phyloP scores from a whole-genome alignment of 2,329 filamentous ascomycete species.

The Zymoseptoria ardabiliae region DNA sequence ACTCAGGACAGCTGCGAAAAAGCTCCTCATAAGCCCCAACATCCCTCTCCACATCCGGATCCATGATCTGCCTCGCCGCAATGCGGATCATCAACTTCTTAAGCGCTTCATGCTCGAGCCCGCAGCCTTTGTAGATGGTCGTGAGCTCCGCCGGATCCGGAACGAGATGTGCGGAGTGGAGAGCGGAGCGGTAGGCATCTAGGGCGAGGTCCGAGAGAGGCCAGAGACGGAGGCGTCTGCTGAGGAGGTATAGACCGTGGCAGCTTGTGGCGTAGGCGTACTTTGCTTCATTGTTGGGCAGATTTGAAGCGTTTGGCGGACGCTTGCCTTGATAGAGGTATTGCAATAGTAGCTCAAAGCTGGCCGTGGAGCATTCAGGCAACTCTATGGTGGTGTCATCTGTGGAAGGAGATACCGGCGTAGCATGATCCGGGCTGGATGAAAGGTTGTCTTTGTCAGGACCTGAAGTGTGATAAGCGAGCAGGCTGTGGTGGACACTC shows the following conservation, averaged over 20 bases:
- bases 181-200: slow-evolving; percentile 46
- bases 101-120: slow-evolving; percentile 41
- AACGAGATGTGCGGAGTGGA: slow-evolving; percentile 44
- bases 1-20: slow-evolving; percentile 44
- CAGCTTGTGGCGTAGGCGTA: slow-evolving; percentile 49
- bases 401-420: slow-evolving; percentile 15
- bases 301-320: slow-evolving; percentile 39
- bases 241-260: slow-evolving; percentile 47
- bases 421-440: not conserved
- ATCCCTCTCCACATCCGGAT: slow-evolving; percentile 44
- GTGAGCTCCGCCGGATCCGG: slow-evolving; percentile 49
- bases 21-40: slow-evolving; percentile 44
- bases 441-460: slow-evolving; percentile 31
- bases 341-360: slow-evolving; percentile 49
- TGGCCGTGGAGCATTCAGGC: slow-evolving; percentile 42
- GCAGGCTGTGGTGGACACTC: slow-evolving; percentile 46
- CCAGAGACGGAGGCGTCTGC: slow-evolving; percentile 44
- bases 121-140: slow-evolving; percentile 43
- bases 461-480: slow-evolving; percentile 46
- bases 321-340: slow-evolving; percentile 51
- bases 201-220: slow-evolving; percentile 48
- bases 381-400: slow-evolving; percentile 39
- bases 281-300: slow-evolving; percentile 40
- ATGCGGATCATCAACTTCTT: slow-evolving; percentile 46
- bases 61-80: slow-evolving; percentile 52